Percentiles rank a stretch among this genome's conserved stretches.
Evolutionary conservation across 1,139 yeast species (phyloP).

Genomic region (Yamadazyma membranifaciens): DNA sequence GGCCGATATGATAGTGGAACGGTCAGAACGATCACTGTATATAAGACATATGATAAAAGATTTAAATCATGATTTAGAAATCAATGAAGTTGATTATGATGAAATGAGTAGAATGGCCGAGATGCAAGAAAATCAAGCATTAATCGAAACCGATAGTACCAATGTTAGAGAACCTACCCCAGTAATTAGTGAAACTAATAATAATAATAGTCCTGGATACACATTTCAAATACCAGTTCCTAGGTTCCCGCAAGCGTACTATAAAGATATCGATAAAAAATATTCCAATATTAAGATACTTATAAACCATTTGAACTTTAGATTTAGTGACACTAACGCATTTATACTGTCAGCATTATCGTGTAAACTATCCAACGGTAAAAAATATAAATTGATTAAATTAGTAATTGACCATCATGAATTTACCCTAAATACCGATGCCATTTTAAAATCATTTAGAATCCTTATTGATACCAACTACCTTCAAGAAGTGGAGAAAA

Average conservation of each 20-base stretch:
- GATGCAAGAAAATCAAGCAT: slow-evolving; percentile 7
- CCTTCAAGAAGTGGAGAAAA: slow-evolving; percentile 10
- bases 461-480: slow-evolving; percentile 8
- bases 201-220: not conserved
- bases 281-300: slow-evolving; percentile 15
- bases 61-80: slow-evolving; percentile 10
- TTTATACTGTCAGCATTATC: slow-evolving; percentile 9
- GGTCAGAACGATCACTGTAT: slow-evolving; percentile 12
- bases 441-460: slow-evolving; percentile 9
- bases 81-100: slow-evolving; percentile 11
- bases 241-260: slow-evolving; percentile 8
- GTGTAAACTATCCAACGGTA: slow-evolving; percentile 5
- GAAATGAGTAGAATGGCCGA: slow-evolving; percentile 14
- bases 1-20: slow-evolving; percentile 12
- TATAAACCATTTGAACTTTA: slow-evolving; percentile 14
- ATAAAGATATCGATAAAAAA: slow-evolving; percentile 15
- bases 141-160: slow-evolving; percentile 6
- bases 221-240: slow-evolving; percentile 7
- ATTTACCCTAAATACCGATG: slow-evolving; percentile 4
- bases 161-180: not conserved
- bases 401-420: slow-evolving; percentile 5
- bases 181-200: not conserved
- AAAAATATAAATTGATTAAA: slow-evolving; percentile 5
- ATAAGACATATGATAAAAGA: slow-evolving; percentile 9
- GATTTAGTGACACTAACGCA: slow-evolving; percentile 15